Percentiles rank a stretch among this genome's conserved stretches.
These are phyloP conservation scores for Tolypocladium tropicale DNA, from an alignment of 2,329 filamentous ascomycete species.

Conservation along the genomic window DNA sequence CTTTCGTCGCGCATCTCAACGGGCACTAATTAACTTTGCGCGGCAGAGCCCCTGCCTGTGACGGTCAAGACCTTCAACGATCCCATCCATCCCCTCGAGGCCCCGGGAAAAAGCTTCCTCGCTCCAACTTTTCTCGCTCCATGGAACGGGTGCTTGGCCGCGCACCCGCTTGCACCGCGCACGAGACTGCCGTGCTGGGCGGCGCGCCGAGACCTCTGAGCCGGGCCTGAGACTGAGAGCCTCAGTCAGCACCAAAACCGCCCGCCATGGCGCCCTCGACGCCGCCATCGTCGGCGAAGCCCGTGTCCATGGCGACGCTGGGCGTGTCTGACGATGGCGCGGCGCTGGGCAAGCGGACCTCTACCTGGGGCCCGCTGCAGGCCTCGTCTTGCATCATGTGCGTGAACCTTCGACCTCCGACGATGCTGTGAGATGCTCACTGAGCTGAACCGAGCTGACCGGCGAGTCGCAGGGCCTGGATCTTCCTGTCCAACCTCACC, in stretches of 20 bases:
- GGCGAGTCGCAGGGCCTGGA: conserved; percentile 63
- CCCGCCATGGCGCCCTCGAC: not conserved
- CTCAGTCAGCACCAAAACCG: not conserved
- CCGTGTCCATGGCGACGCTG: not conserved
- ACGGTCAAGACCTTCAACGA: not conserved
- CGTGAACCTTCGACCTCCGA: not conserved
- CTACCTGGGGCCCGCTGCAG: conserved; percentile 14
- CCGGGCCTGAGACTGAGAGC: not conserved
- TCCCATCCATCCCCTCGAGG: not conserved
- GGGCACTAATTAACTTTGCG: not conserved
- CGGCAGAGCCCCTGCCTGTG: not conserved
- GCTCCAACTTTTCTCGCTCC: not conserved
- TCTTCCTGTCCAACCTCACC: conserved; percentile 72
- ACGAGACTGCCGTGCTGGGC: not conserved
- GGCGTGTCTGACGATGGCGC: conserved; percentile 16
- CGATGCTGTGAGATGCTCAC: not conserved
- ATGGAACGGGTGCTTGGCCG: not conserved
- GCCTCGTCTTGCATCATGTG: conserved; percentile 23
- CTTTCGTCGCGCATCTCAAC: not conserved
- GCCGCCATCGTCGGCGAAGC: not conserved
- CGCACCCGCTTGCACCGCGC: not conserved
- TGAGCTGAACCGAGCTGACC: too few relatives aligned
- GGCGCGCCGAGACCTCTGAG: not conserved
- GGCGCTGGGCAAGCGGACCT: not conserved
- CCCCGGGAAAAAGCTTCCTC: not conserved